Evolutionary conservation across 228 moss, liverwort and hornwort genomes (phyloP).

Genomic region (Sphagnum magellanicum): DNA sequence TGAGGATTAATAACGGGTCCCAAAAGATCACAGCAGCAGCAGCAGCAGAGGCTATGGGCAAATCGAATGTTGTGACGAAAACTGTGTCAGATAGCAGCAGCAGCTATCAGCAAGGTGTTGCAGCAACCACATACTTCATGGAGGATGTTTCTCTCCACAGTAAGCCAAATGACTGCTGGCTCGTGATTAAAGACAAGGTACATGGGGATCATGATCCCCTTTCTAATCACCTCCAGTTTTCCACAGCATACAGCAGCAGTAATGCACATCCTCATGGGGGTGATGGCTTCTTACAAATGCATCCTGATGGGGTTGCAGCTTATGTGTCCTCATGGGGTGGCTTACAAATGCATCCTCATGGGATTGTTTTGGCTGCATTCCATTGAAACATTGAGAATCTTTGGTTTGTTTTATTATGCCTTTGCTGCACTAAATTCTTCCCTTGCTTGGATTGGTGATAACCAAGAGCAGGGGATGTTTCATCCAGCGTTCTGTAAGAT

Average conservation of each 20-base stretch:
- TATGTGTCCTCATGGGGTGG: neutral
- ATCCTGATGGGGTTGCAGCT: neutral
- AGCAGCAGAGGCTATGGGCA: slow-evolving; percentile 13
- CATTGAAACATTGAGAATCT: neutral
- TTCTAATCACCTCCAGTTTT: neutral
- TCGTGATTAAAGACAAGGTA: slow-evolving; percentile 79
- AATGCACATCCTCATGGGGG: no score
- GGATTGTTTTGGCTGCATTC: neutral
- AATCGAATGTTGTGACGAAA: neutral
- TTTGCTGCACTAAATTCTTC: neutral
- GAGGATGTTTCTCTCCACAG: slow-evolving; percentile 38
- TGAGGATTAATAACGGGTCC: slow-evolving; percentile 7
- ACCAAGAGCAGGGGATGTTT: neutral
- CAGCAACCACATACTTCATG: slow-evolving; percentile 9
- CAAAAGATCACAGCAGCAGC: neutral
- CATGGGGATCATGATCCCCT: neutral
- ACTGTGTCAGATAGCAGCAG: no score
- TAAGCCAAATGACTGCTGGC: slow-evolving; percentile 57
- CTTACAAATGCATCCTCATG: neutral
- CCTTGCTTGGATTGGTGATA: neutral
- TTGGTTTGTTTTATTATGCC: neutral
- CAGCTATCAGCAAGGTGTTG: slow-evolving; percentile 14
- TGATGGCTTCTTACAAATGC: neutral
- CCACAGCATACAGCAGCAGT: neutral
- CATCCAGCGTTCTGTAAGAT: neutral